Conservation (phyloP, 441 rosid species). For the Populus trichocarpa region DNA sequence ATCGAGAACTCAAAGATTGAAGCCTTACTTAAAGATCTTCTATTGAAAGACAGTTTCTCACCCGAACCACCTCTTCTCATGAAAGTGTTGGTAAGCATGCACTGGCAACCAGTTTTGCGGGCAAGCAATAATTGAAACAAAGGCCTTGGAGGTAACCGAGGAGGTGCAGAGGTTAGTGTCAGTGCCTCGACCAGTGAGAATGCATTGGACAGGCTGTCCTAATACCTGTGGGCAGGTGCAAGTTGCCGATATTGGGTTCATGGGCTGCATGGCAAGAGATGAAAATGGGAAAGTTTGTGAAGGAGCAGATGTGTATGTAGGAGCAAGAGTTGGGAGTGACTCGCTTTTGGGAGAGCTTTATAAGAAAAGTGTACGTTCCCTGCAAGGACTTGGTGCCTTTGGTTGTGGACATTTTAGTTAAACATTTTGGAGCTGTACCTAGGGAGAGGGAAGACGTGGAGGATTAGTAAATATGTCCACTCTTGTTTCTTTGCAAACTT, state of each 20-base stretch:
- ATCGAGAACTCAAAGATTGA: conserved; percentile 66
- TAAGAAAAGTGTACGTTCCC: conserved; percentile 74
- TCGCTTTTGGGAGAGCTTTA: conserved; percentile 76
- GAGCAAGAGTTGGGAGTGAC: conserved; percentile 84
- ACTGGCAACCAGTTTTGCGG: conserved; percentile 94
- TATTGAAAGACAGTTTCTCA: conserved; percentile 52
- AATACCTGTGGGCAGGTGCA: conserved; percentile 89
- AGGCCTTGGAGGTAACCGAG: conserved; percentile 79
- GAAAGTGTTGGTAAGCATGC: conserved; percentile 86
- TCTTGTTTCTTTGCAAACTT: no score
- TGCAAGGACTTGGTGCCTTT: conserved; percentile 79
- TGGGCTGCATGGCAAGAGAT: conserved; percentile 91
- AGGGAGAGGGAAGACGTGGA: conserved; percentile 86
- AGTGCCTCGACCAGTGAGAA: conserved; percentile 56
- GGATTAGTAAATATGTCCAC: conserved; percentile 32
- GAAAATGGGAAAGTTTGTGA: conserved; percentile 71
- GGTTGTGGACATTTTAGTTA: conserved; percentile 68
- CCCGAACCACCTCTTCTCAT: conserved; percentile 78
- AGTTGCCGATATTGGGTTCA: conserved; percentile 92
- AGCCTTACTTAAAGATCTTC: conserved; percentile 64
- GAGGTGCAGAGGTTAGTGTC: conserved; percentile 78
- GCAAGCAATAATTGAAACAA: conserved; percentile 91
- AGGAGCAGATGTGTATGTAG: conserved; percentile 78
- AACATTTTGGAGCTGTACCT: conserved; percentile 76
- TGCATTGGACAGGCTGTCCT: conserved; percentile 99